phyloP scores from a whole-genome alignment of 2,329 filamentous ascomycete genomes.

The Penicillium hordei region DNA sequence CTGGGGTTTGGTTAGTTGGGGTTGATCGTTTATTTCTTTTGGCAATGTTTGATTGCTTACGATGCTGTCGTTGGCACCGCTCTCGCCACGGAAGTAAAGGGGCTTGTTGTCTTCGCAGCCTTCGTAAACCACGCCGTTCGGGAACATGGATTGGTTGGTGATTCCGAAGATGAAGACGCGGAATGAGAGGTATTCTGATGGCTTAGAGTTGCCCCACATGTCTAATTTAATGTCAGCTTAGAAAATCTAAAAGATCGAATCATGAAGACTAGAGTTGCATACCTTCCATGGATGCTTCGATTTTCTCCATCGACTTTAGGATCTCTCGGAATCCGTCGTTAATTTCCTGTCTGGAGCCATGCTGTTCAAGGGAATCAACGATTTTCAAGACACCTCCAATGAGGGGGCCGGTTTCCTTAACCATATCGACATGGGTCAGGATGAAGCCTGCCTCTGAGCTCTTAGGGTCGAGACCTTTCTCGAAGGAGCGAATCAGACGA shows the following conservation, averaged over 20 bases:
- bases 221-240: slow-evolving; percentile 38
- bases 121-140: slow-evolving; percentile 84
- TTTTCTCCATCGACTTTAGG: slow-evolving; percentile 63
- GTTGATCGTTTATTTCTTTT: background rate
- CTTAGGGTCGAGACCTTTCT: slow-evolving; percentile 78
- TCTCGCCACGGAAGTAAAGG: slow-evolving; percentile 84
- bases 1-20: slow-evolving; percentile 30
- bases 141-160: slow-evolving; percentile 91
- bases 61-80: slow-evolving; percentile 92
- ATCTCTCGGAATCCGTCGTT: slow-evolving; percentile 65
- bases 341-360: slow-evolving; percentile 56
- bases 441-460: slow-evolving; percentile 95
- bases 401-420: slow-evolving; percentile 76
- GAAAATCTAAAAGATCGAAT: background rate
- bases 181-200: slow-evolving; percentile 81
- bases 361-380: slow-evolving; percentile 57
- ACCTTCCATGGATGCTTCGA: slow-evolving; percentile 79
- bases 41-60: slow-evolving; percentile 37
- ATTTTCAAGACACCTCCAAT: slow-evolving; percentile 70
- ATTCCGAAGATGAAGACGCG: slow-evolving; percentile 97
- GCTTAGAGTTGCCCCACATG: slow-evolving; percentile 90
- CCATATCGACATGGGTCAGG: slow-evolving; percentile 95
- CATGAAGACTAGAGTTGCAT: slow-evolving; percentile 22
- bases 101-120: slow-evolving; percentile 71
- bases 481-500: slow-evolving; percentile 85